Evolutionary conservation across 495 filamentous ascomycete species (phyloP), one percentile per base, ranked within the genome.

Genomic region (Neurospora sp.): DNA sequence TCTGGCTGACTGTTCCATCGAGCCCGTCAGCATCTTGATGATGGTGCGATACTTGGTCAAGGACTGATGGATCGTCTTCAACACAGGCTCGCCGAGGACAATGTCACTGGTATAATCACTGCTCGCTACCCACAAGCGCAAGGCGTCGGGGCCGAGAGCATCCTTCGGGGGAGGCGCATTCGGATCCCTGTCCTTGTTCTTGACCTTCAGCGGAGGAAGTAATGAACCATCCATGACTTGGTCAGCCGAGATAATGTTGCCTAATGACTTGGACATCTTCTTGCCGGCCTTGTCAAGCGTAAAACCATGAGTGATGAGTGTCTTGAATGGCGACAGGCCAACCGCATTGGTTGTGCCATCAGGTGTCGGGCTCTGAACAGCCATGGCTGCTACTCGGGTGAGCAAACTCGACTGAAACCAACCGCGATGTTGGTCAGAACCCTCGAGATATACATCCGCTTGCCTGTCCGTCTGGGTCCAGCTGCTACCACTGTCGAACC

Each of bases 391-490:
- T 35, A 95, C 88, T 73, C 91, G 88, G 0, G 96, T 99, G 46
- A 99, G 88, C n/a, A 99, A 88, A 70, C 93, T 94, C n/a, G 94
- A 97, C 82, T 99, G 96, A 81, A 99, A 99, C 96, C 96, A 99
- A 8, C 96, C 96, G 48, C 96, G 92, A 79, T 98, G 95, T 78
- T 99, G 96, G 80, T 99, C 96, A 3, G 89, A 91, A 37, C 96
- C 96, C 84, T 99, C 96, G 6, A 98, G 86, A 78, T 97, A 98
- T 39, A 98, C 86, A 79, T 98, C 94, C 1, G 93, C 93, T 31
- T 89, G 87, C 27, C 86, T 84, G 39, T 83, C 81, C 74, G 78
- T 82, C 71, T 89, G 86, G 0, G 93, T 90, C 96, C 96, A 99
- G 79, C 92, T 97, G 70, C 93, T 97, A 7, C 96, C 96, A 76